Base-by-base conservation (phyloP, 2,329 filamentous ascomycete genomes). In the Coleophoma eucalyptorum region DNA sequence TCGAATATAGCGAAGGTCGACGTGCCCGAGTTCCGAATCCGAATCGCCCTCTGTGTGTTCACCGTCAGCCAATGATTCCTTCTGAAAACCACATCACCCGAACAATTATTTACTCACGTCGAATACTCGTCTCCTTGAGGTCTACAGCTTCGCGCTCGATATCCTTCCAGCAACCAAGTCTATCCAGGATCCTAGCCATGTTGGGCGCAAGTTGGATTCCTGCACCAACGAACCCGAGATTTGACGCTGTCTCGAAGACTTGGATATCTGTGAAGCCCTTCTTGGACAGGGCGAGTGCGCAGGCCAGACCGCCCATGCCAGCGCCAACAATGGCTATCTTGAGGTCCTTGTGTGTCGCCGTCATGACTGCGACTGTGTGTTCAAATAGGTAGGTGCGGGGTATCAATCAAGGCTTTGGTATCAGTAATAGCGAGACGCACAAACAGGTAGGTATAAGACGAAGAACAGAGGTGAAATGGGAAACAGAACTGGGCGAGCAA, bases 201-300 rank as follows among this genome's bases (percentile, higher is more conserved):
- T 94, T 95, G 0, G 89, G 89, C 0, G 89, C 87, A 51, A 93
- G 76, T 65, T 95, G 90, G 57, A 94, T 93, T 5, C 90, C 90
- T 1, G 90, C 90, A 20, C 90, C 90, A 1, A 93, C 88, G 60
- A 93, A 93, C 5, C 89, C 89, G 4, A 93, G 76, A 57, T 83
- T 80, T 4, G 84, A 80, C 0, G 88, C 88, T 34, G 77, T 80
- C 65, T 93, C 89, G 65, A 84, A 93, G 46, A 93, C 81, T 49
- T 86, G 75, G 61, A 93, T 85, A 51, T 87, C 73, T 56, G 75
- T 80, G 69, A 93, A 92, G 7, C 89, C 89, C 60, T 84, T 83
- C 69, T 87, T 87, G 38, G 89, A 87, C 34, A 93, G 78, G 12
- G 87, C 81, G 34, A 93, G 77, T 6, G 88, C 87, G 47, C 76